A percentile compares a stretch with the other conserved stretches of the same genome.
Evolutionary conservation across 192 early-diverging fungal species (phyloP).

Genomic region (Coemansia sp.): DNA sequence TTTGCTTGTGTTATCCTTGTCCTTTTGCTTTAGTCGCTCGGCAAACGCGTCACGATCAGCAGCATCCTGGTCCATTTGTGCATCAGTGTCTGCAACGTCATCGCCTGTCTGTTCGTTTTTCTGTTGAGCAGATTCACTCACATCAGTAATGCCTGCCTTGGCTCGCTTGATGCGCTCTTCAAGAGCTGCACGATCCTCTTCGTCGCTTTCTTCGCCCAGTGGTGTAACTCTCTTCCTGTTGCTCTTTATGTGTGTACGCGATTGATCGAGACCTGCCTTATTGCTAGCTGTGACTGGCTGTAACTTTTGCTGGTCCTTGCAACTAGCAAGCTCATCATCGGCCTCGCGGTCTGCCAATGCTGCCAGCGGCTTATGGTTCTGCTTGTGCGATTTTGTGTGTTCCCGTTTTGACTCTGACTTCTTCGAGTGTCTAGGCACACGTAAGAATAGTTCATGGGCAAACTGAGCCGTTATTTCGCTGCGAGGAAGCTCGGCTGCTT

Average conservation of each 20-base stretch:
- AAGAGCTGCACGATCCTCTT: constrained; percentile 57
- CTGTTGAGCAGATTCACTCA: constrained; percentile 3
- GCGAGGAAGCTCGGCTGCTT: constrained; percentile 62
- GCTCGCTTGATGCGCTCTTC: constrained; percentile 56
- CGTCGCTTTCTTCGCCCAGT: constrained; percentile 57
- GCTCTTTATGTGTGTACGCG: neutral
- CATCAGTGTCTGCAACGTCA: constrained; percentile 33
- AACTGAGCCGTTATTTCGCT: constrained; percentile 57
- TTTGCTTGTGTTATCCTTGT: constrained; percentile 74
- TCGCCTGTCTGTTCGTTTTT: neutral
- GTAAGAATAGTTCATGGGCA: constrained; percentile 61
- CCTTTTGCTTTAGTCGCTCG: constrained; percentile 73
- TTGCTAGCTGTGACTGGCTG: neutral
- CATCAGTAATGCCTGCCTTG: constrained; percentile 45
- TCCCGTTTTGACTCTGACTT: neutral
- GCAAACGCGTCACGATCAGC: constrained; percentile 91
- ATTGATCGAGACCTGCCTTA: neutral
- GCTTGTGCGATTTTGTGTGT: neutral
- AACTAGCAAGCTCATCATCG: neutral
- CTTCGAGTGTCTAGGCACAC: constrained; percentile 50
- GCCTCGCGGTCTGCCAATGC: neutral
- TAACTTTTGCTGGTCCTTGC: neutral
- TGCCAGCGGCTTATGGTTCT: neutral
- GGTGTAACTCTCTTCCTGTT: constrained; percentile 37
- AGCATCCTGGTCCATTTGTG: constrained; percentile 61